phyloP scores from a whole-genome alignment of 805 yeast species.

The Tetrapisispora taiwanensis region DNA sequence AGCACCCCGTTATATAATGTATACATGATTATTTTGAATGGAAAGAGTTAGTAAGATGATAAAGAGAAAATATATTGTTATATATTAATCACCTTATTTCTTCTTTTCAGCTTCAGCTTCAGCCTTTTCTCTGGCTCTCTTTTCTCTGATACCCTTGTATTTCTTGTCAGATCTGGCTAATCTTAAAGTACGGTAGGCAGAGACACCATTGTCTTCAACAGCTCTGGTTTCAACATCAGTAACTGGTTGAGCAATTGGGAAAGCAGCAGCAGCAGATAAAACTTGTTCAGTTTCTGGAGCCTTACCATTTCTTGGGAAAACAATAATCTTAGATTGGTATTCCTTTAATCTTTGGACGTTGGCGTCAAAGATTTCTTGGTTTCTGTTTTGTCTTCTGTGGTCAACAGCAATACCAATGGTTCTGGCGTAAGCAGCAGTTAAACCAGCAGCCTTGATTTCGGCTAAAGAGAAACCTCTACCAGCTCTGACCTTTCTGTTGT shows the following conservation, averaged over 20 bases:
- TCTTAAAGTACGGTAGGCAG: slow-evolving; percentile 92
- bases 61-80: background rate
- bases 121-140: slow-evolving; percentile 94
- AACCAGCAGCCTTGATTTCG: slow-evolving; percentile 97
- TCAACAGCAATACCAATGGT: slow-evolving; percentile 98
- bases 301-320: slow-evolving; percentile 88
- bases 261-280: slow-evolving; percentile 59
- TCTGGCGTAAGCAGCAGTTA: slow-evolving; percentile 90
- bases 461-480: slow-evolving; percentile 99
- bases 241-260: slow-evolving; percentile 84
- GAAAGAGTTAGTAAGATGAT: background rate
- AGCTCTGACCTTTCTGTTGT: slow-evolving; percentile 99
- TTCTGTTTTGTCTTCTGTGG: slow-evolving; percentile 99
- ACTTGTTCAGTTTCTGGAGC: slow-evolving; percentile 74
- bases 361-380: slow-evolving; percentile 85
- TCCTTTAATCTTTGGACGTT: slow-evolving; percentile 95
- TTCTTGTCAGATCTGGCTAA: slow-evolving; percentile 89
- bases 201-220: slow-evolving; percentile 63
- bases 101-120: slow-evolving; percentile 99
- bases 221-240: slow-evolving; percentile 78
- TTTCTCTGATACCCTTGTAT: slow-evolving; percentile 91
- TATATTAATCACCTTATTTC: slow-evolving; percentile 40
- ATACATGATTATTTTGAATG: slow-evolving; percentile 3
- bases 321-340: slow-evolving; percentile 90
- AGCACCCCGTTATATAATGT: slow-evolving; percentile 4